Conservation (phyloP, 225 moss, liverwort and hornwort genomes). For the Marchantia polymorpha region DNA sequence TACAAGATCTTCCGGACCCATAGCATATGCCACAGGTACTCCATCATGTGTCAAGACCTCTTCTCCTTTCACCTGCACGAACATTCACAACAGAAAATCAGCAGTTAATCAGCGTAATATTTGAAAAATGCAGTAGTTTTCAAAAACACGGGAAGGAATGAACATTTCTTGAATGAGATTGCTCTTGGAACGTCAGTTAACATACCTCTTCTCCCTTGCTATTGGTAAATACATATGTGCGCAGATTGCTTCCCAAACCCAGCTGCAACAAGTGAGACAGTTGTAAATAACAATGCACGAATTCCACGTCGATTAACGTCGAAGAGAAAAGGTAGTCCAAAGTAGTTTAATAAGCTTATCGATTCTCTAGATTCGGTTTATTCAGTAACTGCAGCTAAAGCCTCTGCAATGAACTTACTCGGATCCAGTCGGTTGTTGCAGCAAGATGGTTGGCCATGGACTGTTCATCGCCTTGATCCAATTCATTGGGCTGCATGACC, state of each 20-base stretch:
- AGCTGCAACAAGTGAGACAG: constrained; percentile 42
- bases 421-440: constrained; percentile 84
- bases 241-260: constrained; percentile 78
- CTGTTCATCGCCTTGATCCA: constrained; percentile 75
- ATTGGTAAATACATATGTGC: constrained; percentile 64
- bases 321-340: too few relatives aligned
- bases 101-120: too few relatives aligned
- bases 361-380: neutral
- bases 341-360: neutral
- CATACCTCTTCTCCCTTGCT: constrained; percentile 66
- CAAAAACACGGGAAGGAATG: too few relatives aligned
- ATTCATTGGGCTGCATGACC: constrained; percentile 67
- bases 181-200: neutral
- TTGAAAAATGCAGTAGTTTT: too few relatives aligned
- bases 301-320: too few relatives aligned
- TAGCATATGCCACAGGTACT: constrained; percentile 81
- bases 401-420: constrained; percentile 36
- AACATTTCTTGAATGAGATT: neutral
- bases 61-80: constrained; percentile 65
- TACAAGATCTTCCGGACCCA: constrained; percentile 73
- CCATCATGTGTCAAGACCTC: constrained; percentile 86
- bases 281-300: neutral
- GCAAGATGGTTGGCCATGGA: constrained; percentile 70
- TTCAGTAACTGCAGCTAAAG: neutral
- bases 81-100: too few relatives aligned